These are phyloP conservation scores for Pulicaria dysenterica DNA, from an alignment of 129 eudicot species.

Conservation along the genomic window DNA sequence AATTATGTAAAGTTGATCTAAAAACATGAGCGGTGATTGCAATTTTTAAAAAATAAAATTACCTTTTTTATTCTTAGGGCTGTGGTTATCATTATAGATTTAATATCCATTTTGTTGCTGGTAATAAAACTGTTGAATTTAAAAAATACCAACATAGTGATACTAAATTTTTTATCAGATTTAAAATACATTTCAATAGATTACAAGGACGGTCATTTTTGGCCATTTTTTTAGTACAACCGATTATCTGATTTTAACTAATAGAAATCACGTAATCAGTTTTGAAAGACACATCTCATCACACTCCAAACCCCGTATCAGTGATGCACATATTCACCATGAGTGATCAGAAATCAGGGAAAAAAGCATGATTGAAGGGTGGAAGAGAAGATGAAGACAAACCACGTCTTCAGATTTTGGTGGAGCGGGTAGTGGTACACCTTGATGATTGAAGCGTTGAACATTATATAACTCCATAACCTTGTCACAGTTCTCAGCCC, in stretches of 20 bases:
- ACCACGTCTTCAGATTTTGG: conserved; percentile 80
- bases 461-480: conserved; percentile 96
- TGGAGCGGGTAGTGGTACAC: conserved; percentile 60
- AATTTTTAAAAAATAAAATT: too few species aligned
- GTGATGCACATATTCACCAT: conserved; percentile 7
- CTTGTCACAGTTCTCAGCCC: conserved; percentile 93
- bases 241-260: not conserved
- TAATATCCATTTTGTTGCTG: too few species aligned
- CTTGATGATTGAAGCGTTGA: conserved; percentile 63
- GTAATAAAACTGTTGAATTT: not conserved
- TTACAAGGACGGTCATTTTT: not conserved
- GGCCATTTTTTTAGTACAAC: not conserved
- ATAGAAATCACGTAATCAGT: not conserved
- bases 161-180: not conserved
- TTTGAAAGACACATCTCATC: conserved; percentile 2
- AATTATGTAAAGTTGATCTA: too few species aligned
- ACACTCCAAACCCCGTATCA: not conserved
- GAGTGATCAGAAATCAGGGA: not conserved
- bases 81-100: too few species aligned
- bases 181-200: conserved; percentile 1
- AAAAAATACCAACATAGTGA: not conserved
- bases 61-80: too few species aligned
- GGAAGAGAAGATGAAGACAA: conserved; percentile 18
- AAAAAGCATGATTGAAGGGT: not conserved
- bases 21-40: too few species aligned